A percentile compares a stretch with the other conserved stretches of the same genome.
phyloP scores from a whole-genome alignment of 306 rosid genomes.

The Medicago arabica region DNA sequence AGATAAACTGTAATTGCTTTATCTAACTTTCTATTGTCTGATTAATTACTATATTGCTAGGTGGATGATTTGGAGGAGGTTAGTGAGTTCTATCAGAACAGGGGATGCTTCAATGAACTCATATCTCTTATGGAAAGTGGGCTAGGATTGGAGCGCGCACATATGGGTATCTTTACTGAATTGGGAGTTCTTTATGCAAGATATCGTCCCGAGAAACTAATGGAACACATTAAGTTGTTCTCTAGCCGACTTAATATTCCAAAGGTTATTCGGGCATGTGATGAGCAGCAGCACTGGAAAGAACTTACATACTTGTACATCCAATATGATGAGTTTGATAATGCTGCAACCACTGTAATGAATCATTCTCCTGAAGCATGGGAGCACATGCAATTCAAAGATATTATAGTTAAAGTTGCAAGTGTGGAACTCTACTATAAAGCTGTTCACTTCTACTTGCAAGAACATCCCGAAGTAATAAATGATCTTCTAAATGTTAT shows the following conservation, averaged over 20 bases:
- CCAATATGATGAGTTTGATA: conserved; percentile 96
- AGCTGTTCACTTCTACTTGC: conserved; percentile 95
- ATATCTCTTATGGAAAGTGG: conserved; percentile 98
- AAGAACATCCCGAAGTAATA: conserved; percentile 93
- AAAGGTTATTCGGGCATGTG: conserved; percentile 96
- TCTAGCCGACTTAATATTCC: conserved; percentile 94
- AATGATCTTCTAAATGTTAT: conserved; percentile 92
- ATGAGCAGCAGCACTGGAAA: conserved; percentile 97
- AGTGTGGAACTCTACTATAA: conserved; percentile 92
- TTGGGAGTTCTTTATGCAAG: conserved; percentile 96
- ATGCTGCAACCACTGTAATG: conserved; percentile 95
- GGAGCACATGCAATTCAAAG: conserved; percentile 99
- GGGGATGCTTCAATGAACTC: conserved; percentile 96
- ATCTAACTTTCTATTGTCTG: conserved; percentile 34
- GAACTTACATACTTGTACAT: conserved; percentile 87
- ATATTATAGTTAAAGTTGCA: conserved; percentile 92
- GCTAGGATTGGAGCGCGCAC: conserved; percentile 91
- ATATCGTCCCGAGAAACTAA: conserved; percentile 89
- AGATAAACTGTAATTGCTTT: conserved; percentile 40
- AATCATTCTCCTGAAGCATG: conserved; percentile 98
- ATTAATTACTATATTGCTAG: conserved; percentile 42
- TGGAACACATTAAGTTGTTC: conserved; percentile 95
- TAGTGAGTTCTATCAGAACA: conserved; percentile 91
- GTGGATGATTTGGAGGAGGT: conserved; percentile 98
- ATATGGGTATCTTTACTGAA: conserved; percentile 97